Evolutionary conservation across 192 early-diverging fungal species (phyloP).

Genomic region (Coemansia sp.): DNA sequence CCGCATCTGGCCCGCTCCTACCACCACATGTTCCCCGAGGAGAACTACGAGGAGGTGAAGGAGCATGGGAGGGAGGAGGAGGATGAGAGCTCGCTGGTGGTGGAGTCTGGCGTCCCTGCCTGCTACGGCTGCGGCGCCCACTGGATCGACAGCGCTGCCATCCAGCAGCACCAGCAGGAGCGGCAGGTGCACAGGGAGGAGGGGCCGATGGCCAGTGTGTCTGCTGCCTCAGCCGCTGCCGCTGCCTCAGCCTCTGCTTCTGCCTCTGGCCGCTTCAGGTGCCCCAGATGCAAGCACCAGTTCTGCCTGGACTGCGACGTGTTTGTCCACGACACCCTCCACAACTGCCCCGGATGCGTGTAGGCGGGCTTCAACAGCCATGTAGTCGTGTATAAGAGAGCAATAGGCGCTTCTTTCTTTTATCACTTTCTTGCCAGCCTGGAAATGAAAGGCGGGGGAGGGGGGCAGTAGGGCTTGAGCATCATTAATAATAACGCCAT

Average conservation of each 20-base stretch:
- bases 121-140: slow-evolving; percentile 50
- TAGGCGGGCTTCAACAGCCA: neutral
- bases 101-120: neutral
- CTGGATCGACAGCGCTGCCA: slow-evolving; percentile 12
- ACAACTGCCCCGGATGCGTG: slow-evolving; percentile 81
- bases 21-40: slow-evolving; percentile 92
- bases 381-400: too few species aligned
- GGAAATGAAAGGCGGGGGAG: neutral
- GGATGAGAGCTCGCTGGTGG: too few species aligned
- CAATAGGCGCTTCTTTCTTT: too few species aligned
- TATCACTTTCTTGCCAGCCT: neutral
- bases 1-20: slow-evolving; percentile 91
- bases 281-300: slow-evolving; percentile 70
- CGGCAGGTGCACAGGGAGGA: neutral
- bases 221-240: neutral
- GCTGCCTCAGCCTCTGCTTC: slow-evolving; percentile 2
- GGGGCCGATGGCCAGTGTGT: neutral
- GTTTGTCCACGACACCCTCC: slow-evolving; percentile 89
- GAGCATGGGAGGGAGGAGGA: too few species aligned
- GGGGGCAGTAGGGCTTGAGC: too few species aligned
- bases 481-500: neutral
- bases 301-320: slow-evolving; percentile 93
- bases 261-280: slow-evolving; percentile 59
- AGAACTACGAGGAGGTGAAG: slow-evolving; percentile 71
- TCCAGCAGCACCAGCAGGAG: neutral